A percentile compares a stretch with the other conserved stretches of the same genome.
Evolutionary conservation across 106 monocot genomes (phyloP).

Genomic region (Platanthera guangdongensis): DNA sequence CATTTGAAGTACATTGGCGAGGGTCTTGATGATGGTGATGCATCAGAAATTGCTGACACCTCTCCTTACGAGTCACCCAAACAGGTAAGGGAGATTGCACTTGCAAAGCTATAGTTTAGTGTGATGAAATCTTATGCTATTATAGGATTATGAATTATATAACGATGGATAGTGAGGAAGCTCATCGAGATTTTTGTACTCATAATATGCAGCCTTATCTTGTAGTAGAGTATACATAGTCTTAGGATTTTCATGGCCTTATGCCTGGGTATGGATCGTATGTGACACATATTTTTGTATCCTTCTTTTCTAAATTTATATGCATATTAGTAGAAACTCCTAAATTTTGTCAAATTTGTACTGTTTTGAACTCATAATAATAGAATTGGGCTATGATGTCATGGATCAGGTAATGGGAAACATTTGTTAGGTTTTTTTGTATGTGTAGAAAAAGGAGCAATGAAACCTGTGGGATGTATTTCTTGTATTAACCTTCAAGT

Average conservation of each 20-base stretch:
- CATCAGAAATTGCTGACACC: slow-evolving; percentile 11
- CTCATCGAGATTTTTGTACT: background rate
- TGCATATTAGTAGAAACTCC: background rate
- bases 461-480: no score
- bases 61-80: slow-evolving; percentile 2
- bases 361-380: background rate
- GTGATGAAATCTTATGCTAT: background rate
- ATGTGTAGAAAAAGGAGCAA: no score
- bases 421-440: background rate
- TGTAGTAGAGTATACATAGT: background rate
- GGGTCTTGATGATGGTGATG: slow-evolving; percentile 15
- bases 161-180: background rate
- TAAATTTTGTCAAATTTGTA: background rate
- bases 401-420: background rate
- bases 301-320: background rate
- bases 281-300: background rate
- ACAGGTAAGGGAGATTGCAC: slow-evolving; percentile 7
- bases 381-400: background rate
- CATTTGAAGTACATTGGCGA: slow-evolving; percentile 20
- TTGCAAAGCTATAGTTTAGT: background rate
- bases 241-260: background rate
- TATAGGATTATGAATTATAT: background rate
- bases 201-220: background rate
- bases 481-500: no score
- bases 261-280: background rate